Evolutionary conservation across 129 eudicot species (phyloP), one percentile per base, ranked within the genome.

Genomic region (Chrysanthemum lavandulifolium): DNA sequence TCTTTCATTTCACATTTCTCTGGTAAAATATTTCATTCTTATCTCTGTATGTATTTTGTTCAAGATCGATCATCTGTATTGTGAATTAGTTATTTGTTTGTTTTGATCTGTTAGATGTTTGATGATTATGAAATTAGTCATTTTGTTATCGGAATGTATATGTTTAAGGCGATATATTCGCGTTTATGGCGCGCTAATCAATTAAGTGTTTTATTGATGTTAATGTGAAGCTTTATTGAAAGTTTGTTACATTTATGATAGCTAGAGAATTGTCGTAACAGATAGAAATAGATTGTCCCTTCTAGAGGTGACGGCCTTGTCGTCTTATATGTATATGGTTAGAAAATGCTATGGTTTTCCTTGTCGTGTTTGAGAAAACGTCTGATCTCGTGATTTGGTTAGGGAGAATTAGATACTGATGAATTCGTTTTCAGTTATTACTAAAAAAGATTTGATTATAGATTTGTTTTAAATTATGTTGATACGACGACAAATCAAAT

Each of bases 331-430:
- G 56, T 52, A 52, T 11, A 52, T n/a, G 3, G 16, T 52, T n/a
- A 9, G 57, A 52, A 52, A 11, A n/a, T 52, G 15, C 57, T 13
- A 52, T 52, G 57, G 3, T 52, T 52, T 13, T 52, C 15, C 6
- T 52, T 10, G 16, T 52, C 1, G 57, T 52, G 6, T 15, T 3
- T 52, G 7, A 52, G 18, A 52, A 52, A 13, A 71, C 1, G 23
- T 3, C 52, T 51, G 6, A 36, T 33, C 31, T 61, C 48, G 5
- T 13, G 57, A 69, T 21, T 52, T 61, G 81, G 11, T 69, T 68
- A 31, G 19, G 31, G 63, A 50, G 70, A 76, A 59, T 68, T n/a
- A 50, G 27, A 49, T 73, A 14, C 27, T 68, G 13, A 64, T 64
- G 3, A 3, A 29, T 29, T 29, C 4, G 4, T 29, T 29, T 29